Evolutionary conservation across 2,329 filamentous ascomycete species (phyloP).

Genomic region (Exophiala alcalophila): DNA sequence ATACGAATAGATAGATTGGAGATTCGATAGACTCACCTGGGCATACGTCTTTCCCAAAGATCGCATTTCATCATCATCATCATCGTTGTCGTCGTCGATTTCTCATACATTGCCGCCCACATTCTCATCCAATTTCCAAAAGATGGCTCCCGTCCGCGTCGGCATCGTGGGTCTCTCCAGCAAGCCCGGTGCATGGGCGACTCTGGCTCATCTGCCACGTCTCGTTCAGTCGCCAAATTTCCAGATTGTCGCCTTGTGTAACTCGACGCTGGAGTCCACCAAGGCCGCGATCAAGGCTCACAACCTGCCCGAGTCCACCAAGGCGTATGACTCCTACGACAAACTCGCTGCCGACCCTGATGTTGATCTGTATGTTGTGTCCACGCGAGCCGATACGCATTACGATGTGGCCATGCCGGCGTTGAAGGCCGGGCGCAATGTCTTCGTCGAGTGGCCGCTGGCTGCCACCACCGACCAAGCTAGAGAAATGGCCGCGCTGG

Average conservation of each 20-base stretch:
- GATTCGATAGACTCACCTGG: too few relatives aligned
- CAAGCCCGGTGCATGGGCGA: slow-evolving; percentile 55
- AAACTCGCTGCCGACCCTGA: slow-evolving; percentile 49
- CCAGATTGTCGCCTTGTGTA: slow-evolving; percentile 53
- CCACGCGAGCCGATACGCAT: slow-evolving; percentile 56
- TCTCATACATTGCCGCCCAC: too few relatives aligned
- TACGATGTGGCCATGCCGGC: slow-evolving; percentile 46
- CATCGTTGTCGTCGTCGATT: too few relatives aligned
- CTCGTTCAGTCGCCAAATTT: slow-evolving; percentile 49
- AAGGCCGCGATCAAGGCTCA: slow-evolving; percentile 45
- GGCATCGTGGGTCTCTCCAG: slow-evolving; percentile 60
- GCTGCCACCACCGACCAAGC: slow-evolving; percentile 45
- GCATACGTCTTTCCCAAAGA: slow-evolving; percentile 10
- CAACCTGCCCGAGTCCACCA: slow-evolving; percentile 42
- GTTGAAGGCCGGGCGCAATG: slow-evolving; percentile 51
- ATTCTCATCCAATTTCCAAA: too few relatives aligned
- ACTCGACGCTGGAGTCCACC: slow-evolving; percentile 49
- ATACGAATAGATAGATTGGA: too few relatives aligned
- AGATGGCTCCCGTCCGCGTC: slow-evolving; percentile 53
- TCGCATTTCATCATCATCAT: slow-evolving; percentile 11
- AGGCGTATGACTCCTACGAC: slow-evolving; percentile 52
- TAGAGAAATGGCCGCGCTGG: slow-evolving; percentile 42
- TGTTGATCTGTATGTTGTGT: slow-evolving; percentile 56
- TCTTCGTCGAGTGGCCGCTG: slow-evolving; percentile 60
- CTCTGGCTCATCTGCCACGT: slow-evolving; percentile 58